Percentiles rank a stretch among this genome's conserved stretches.
These are phyloP conservation scores for Phoenix dactylifera DNA, from an alignment of 176 grass and related monocot species.

Conservation along the genomic window DNA sequence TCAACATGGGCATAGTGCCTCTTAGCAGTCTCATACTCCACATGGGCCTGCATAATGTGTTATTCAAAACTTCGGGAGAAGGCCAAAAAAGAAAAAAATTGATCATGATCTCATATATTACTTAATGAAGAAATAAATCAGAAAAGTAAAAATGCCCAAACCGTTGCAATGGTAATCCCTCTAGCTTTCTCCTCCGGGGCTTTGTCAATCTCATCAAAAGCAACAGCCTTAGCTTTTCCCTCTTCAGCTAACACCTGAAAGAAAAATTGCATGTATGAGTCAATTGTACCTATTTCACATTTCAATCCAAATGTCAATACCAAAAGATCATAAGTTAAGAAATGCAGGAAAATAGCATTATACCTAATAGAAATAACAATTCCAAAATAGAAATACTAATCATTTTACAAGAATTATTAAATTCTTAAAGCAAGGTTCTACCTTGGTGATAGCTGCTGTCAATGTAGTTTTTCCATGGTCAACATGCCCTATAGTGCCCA, in stretches of 20 bases:
- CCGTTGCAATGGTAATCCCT: constrained; percentile 97
- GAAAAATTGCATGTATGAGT: not conserved
- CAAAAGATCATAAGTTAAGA: no score
- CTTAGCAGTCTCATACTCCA: constrained; percentile 89
- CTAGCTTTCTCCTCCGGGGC: constrained; percentile 95
- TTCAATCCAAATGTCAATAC: no score
- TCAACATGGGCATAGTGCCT: constrained; percentile 96
- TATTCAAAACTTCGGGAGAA: not conserved
- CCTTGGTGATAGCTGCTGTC: constrained; percentile 95
- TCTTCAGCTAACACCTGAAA: constrained; percentile 64
- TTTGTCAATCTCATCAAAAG: constrained; percentile 98
- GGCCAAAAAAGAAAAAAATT: not conserved
- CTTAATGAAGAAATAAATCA: no score
- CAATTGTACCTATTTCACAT: not conserved
- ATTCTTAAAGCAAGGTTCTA: constrained; percentile 6
- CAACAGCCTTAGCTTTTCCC: constrained; percentile 78
- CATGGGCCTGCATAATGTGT: constrained; percentile 60
- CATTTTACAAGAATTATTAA: not conserved
- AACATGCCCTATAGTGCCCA: constrained; percentile 91
- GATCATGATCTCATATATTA: no score
- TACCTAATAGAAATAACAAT: no score
- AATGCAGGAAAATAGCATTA: no score
- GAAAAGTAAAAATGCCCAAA: constrained; percentile 2
- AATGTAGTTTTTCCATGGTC: constrained; percentile 96
- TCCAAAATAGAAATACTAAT: not conserved